These are phyloP conservation scores for Vaccinium corymbosum DNA, from an alignment of 148 eudicot species.

Conservation along the genomic window DNA sequence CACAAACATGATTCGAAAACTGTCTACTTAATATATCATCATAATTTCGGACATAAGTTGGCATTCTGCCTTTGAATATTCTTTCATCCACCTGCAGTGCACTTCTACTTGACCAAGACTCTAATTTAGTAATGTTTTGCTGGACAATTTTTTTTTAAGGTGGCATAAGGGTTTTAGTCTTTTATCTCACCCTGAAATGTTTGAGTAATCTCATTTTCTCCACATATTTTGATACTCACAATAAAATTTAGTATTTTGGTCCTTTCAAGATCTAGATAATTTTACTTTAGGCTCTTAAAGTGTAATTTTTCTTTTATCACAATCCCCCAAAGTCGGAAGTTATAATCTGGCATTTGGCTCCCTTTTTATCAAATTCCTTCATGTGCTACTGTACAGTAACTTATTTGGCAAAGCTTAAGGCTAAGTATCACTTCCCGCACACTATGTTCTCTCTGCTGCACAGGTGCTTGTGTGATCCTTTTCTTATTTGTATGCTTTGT, in stretches of 20 bases:
- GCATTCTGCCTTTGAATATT: not conserved
- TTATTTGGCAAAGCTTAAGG: not conserved
- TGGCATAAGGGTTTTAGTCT: not conserved
- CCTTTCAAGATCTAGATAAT: not conserved
- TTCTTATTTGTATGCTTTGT: not conserved
- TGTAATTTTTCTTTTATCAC: not conserved
- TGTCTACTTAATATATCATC: not conserved
- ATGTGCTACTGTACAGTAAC: not conserved
- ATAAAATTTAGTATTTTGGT: not conserved
- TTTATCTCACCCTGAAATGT: not conserved
- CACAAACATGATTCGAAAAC: not conserved
- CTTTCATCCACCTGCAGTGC: not conserved
- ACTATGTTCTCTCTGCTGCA: not conserved
- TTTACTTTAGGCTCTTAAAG: not conserved
- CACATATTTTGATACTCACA: not conserved
- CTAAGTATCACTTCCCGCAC: not conserved
- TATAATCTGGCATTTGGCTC: not conserved
- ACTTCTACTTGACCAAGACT: not conserved
- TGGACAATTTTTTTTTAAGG: not conserved
- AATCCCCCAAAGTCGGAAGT: not conserved
- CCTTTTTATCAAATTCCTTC: not conserved
- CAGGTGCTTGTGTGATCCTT: not conserved
- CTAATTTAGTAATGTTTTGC: not conserved
- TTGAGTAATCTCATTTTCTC: not conserved
- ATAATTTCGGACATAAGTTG: not conserved